phyloP scores from a whole-genome alignment of 2,329 filamentous ascomycete genomes.

The Claviceps sp. region DNA sequence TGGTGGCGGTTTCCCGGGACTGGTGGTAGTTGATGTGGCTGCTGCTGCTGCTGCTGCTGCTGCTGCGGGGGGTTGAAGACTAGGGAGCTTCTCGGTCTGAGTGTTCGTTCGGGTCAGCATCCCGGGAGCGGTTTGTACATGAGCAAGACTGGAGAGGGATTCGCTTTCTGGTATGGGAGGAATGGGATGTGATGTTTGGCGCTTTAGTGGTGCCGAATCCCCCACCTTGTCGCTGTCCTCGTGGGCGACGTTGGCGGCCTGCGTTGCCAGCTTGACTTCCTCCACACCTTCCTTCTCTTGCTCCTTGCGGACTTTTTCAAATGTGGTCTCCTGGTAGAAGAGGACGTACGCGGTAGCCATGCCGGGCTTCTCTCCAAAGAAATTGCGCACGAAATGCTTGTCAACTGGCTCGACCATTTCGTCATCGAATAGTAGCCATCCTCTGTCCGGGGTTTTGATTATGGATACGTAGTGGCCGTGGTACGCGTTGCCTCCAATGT shows the following conservation, averaged over 20 bases:
- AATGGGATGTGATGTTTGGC: conserved; percentile 36
- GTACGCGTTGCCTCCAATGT: conserved; percentile 92
- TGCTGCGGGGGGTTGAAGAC: not conserved
- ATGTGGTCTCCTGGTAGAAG: conserved; percentile 87
- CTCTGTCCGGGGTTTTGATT: conserved; percentile 90
- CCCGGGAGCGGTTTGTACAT: conserved; percentile 50
- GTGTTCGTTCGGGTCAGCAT: conserved; percentile 10
- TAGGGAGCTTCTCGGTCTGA: conserved; percentile 8
- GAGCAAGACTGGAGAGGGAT: conserved; percentile 45
- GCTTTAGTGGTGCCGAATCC: conserved; percentile 31
- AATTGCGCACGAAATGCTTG: conserved; percentile 90
- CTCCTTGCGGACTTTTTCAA: conserved; percentile 57
- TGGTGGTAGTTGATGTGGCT: not conserved
- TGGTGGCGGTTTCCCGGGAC: conserved; percentile 10
- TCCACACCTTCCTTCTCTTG: conserved; percentile 67
- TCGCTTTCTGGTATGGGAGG: conserved; percentile 34
- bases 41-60: not conserved
- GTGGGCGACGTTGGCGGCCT: conserved; percentile 42
- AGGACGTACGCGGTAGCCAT: conserved; percentile 92
- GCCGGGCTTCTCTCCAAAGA: conserved; percentile 86
- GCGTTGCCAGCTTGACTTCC: conserved; percentile 43
- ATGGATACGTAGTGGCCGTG: conserved; percentile 97
- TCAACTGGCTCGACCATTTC: conserved; percentile 98
- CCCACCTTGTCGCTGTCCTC: conserved; percentile 29
- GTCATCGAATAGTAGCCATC: conserved; percentile 94